Conservation (phyloP, 805 yeast species). For the Lipomyces sp. region DNA sequence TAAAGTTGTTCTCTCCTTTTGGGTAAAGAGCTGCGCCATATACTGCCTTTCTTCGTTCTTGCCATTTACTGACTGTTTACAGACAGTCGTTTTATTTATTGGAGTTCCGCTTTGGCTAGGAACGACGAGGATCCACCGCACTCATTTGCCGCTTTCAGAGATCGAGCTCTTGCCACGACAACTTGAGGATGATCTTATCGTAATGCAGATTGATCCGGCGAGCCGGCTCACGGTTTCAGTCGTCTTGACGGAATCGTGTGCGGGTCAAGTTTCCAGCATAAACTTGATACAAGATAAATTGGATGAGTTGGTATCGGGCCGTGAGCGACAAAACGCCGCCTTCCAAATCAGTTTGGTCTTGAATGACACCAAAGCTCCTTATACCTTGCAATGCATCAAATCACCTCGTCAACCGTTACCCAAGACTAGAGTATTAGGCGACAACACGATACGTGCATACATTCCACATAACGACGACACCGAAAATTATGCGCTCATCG, state of each 20-base stretch:
- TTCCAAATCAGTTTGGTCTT: not conserved
- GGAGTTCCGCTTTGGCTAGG: conserved; percentile 59
- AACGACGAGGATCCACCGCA: conserved; percentile 63
- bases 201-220: conserved; percentile 45
- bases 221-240: conserved; percentile 33
- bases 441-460: not conserved
- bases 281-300: not conserved
- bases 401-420: conserved; percentile 1
- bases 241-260: not conserved
- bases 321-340: conserved; percentile 21
- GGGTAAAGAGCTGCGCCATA: conserved; percentile 9
- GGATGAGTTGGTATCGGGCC: conserved; percentile 25
- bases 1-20: conserved; percentile 26
- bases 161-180: conserved; percentile 40
- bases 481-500: not conserved
- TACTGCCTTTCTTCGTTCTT: not conserved
- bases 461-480: not conserved
- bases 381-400: conserved; percentile 1
- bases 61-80: not conserved
- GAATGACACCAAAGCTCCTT: not conserved
- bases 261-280: not conserved
- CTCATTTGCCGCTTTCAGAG: conserved; percentile 51
- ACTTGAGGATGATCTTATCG: conserved; percentile 34
- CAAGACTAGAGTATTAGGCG: not conserved
- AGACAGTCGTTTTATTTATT: conserved; percentile 36